phyloP scores from a whole-genome alignment of 192 early-diverging fungal species.

The Coemansia sp. region DNA sequence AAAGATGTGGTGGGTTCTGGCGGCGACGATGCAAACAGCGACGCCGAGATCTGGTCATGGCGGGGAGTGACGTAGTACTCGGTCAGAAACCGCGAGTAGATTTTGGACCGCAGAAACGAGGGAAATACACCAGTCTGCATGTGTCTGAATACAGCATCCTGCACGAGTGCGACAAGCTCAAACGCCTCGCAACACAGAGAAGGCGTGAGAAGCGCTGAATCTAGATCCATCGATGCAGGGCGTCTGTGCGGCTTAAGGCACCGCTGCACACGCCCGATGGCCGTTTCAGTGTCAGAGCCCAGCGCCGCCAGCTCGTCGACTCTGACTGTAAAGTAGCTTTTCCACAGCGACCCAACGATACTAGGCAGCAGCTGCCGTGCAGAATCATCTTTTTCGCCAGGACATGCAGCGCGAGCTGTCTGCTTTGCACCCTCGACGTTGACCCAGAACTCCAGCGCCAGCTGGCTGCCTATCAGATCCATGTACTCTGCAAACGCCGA shows the following conservation, averaged over 20 bases:
- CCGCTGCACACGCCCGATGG: slow-evolving; percentile 38
- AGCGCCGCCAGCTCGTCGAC: slow-evolving; percentile 44
- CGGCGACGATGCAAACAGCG: slow-evolving; percentile 22
- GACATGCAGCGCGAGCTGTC: not conserved
- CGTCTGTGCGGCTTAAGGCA: slow-evolving; percentile 30
- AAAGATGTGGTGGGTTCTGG: not conserved
- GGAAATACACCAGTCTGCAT: slow-evolving; percentile 64
- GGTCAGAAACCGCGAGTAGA: slow-evolving; percentile 65
- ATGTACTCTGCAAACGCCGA: slow-evolving; percentile 81
- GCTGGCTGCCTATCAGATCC: slow-evolving; percentile 66
- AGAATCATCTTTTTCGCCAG: not conserved
- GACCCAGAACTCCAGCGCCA: slow-evolving; percentile 74
- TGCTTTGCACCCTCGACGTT: slow-evolving; percentile 65
- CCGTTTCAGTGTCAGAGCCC: slow-evolving; percentile 27
- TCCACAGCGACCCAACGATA: slow-evolving; percentile 51
- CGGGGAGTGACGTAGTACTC: slow-evolving; percentile 55
- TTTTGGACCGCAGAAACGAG: slow-evolving; percentile 60
- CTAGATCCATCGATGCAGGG: slow-evolving; percentile 20
- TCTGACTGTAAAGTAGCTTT: slow-evolving; percentile 53
- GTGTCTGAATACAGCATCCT: slow-evolving; percentile 63
- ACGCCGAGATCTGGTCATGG: slow-evolving; percentile 25
- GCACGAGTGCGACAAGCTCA: slow-evolving; percentile 47
- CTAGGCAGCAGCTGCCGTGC: slow-evolving; percentile 14
- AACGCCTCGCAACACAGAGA: slow-evolving; percentile 36
- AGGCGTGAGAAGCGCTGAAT: slow-evolving; percentile 8